These are phyloP conservation scores for Exophiala sp. DNA, from an alignment of 2,329 filamentous ascomycete species.

Conservation along the genomic window DNA sequence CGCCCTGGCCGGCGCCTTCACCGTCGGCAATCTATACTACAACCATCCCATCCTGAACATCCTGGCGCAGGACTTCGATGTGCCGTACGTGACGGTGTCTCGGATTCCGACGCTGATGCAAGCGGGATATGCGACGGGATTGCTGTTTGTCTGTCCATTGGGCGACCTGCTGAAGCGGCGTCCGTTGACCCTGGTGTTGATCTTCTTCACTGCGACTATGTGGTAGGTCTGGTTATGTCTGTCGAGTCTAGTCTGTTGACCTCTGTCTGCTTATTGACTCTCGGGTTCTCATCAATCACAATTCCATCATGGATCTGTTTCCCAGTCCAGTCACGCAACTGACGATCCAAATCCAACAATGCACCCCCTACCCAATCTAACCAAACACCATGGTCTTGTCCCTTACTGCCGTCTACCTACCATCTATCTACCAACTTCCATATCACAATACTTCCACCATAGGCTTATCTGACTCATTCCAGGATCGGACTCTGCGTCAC, in stretches of 20 bases:
- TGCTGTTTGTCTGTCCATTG: slow-evolving; percentile 69
- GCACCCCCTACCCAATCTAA: no score
- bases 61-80: slow-evolving; percentile 63
- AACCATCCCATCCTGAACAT: slow-evolving; percentile 69
- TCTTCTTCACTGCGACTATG: slow-evolving; percentile 61
- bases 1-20: slow-evolving; percentile 50
- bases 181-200: slow-evolving; percentile 59
- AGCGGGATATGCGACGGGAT: slow-evolving; percentile 67
- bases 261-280: no score
- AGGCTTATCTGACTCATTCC: not conserved
- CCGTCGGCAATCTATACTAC: slow-evolving; percentile 68
- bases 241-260: no score
- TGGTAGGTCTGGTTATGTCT: slow-evolving; percentile 53
- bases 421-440: no score
- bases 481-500: slow-evolving; percentile 63
- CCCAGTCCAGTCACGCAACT: no score
- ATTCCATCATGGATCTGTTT: not conserved
- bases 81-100: slow-evolving; percentile 62
- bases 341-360: no score
- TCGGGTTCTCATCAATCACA: not conserved
- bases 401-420: no score
- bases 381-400: no score
- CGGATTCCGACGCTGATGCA: slow-evolving; percentile 70
- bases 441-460: not conserved
- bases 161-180: slow-evolving; percentile 64